Percentiles rank a stretch among this genome's conserved stretches.
Conservation (phyloP, 2,329 filamentous ascomycete species). For the Aspergillus sergii region DNA sequence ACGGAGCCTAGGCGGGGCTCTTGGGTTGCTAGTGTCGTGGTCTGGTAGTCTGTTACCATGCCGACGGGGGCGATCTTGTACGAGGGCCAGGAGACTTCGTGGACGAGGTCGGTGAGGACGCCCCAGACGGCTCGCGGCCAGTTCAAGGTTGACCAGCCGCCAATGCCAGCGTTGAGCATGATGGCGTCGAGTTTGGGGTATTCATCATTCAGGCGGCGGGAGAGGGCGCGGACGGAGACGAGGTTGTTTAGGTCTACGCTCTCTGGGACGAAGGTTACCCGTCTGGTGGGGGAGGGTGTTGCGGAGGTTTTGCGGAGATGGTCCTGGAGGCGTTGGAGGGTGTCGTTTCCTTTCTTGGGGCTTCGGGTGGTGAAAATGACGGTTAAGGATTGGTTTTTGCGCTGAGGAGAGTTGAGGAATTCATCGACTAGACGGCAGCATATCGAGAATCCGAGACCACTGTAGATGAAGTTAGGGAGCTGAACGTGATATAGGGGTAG, state of each 20-base stretch:
- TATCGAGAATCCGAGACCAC: conserved; percentile 83
- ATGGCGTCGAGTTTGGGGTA: conserved; percentile 75
- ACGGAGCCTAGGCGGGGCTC: conserved; percentile 73
- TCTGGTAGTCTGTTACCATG: conserved; percentile 57
- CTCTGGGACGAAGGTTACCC: conserved; percentile 58
- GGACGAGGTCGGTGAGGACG: conserved; percentile 64
- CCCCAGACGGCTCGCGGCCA: conserved; percentile 64
- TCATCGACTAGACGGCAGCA: conserved; percentile 86
- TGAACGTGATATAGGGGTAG: neutral
- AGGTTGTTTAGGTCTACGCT: conserved; percentile 61
- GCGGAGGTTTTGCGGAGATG: conserved; percentile 57
- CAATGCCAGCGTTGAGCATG: conserved; percentile 85
- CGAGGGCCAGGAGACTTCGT: conserved; percentile 72
- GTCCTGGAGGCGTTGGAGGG: conserved; percentile 63
- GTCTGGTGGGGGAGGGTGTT: conserved; percentile 43
- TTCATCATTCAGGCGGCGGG: conserved; percentile 50
- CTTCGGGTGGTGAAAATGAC: conserved; percentile 84
- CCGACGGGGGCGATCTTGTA: conserved; percentile 71
- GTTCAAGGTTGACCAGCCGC: conserved; percentile 79
- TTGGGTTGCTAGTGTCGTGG: conserved; percentile 33
- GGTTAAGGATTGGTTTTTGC: conserved; percentile 67
- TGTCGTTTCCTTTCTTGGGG: conserved; percentile 71
- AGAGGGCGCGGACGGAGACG: conserved; percentile 57
- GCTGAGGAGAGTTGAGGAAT: conserved; percentile 71
- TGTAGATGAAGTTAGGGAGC: conserved; percentile 42